Evolutionary conservation across 805 yeast genomes (phyloP).

Genomic region (Candida morakotiae): DNA sequence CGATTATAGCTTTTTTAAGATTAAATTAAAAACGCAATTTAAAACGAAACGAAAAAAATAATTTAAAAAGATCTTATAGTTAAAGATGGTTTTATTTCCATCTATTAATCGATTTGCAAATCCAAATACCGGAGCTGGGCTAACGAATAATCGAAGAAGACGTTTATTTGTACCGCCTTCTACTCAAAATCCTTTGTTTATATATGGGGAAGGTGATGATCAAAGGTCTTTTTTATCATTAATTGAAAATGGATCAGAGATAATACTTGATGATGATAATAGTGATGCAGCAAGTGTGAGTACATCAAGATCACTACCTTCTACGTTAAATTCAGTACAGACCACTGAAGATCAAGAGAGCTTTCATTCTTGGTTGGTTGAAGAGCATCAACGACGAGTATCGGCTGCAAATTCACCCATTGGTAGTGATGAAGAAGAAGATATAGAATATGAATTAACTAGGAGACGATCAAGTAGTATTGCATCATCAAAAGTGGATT

Average conservation of each 20-base stretch:
- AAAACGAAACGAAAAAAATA: not conserved
- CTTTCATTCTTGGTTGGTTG: constrained; percentile 40
- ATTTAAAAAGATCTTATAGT: not conserved
- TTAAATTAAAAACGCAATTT: no score
- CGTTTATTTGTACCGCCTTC: constrained; percentile 42
- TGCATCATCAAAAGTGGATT: constrained; percentile 23
- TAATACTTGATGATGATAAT: constrained; percentile 22
- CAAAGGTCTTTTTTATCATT: constrained; percentile 40
- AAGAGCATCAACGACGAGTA: constrained; percentile 36
- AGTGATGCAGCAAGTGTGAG: constrained; percentile 41
- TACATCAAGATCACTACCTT: constrained; percentile 39
- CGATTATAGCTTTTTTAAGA: no score
- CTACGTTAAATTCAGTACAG: constrained; percentile 33
- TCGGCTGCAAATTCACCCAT: constrained; percentile 12
- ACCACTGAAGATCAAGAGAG: constrained; percentile 35
- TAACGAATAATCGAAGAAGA: constrained; percentile 35
- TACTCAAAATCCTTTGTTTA: constrained; percentile 38
- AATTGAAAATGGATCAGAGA: constrained; percentile 31
- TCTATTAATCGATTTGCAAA: constrained; percentile 38
- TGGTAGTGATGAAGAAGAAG: constrained; percentile 9
- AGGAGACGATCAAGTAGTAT: constrained; percentile 13
- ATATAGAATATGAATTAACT: not conserved
- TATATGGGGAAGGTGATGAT: constrained; percentile 41
- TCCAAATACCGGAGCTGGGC: constrained; percentile 28
- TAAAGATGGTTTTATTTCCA: constrained; percentile 36